These are phyloP conservation scores for Collybia nuda DNA, from an alignment of 768 basidiomycete species.

Conservation along the genomic window DNA sequence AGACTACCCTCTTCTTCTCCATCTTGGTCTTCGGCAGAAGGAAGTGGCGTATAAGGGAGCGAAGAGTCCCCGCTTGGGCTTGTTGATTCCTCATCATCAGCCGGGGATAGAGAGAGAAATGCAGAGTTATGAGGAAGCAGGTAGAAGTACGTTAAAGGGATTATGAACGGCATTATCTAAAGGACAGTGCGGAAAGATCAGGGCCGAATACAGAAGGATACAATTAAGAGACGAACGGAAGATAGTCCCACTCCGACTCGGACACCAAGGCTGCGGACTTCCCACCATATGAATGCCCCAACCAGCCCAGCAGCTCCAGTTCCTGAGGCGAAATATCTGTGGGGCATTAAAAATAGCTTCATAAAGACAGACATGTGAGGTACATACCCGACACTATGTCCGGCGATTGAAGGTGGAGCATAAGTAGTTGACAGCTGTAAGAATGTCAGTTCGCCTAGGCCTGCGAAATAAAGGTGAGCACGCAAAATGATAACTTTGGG, in stretches of 20 bases:
- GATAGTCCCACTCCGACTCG: conserved; percentile 80
- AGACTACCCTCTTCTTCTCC: conserved; percentile 2
- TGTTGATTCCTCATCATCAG: background rate
- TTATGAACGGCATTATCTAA: conserved; percentile 80
- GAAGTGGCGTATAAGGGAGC: background rate
- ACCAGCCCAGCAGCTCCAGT: conserved; percentile 94
- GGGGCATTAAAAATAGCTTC: background rate
- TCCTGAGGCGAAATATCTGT: conserved; percentile 88
- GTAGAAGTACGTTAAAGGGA: conserved; percentile 75
- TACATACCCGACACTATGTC: conserved; percentile 77
- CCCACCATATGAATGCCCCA: conserved; percentile 95
- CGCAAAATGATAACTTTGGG: background rate
- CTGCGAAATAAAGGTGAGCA: conserved; percentile 32
- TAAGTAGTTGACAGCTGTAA: conserved; percentile 90
- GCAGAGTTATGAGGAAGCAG: conserved; percentile 47
- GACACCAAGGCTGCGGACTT: conserved; percentile 83
- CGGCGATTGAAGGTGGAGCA: conserved; percentile 63
- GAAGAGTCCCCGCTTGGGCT: background rate
- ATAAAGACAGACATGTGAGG: background rate
- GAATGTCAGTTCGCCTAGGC: conserved; percentile 93
- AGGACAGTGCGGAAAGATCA: background rate
- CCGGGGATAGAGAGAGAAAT: background rate
- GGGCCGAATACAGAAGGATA: background rate
- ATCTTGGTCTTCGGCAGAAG: background rate
- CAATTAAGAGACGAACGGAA: conserved; percentile 48